Evolutionary conservation across 1,284 basidiomycete species (phyloP).

Genomic region (Puccinia novopanici): DNA sequence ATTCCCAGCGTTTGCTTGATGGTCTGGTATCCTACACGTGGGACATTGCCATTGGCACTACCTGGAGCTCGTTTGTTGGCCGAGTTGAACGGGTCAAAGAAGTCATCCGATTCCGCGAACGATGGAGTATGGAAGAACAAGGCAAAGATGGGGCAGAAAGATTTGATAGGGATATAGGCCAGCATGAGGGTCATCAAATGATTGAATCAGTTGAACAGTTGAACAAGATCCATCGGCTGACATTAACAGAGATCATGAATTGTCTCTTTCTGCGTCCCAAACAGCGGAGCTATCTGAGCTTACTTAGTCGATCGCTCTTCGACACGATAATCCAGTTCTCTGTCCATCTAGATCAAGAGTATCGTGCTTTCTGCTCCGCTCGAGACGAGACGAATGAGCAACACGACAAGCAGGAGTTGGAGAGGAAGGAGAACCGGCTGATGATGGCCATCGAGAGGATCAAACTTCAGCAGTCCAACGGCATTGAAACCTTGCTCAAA

Average conservation of each 20-base stretch:
- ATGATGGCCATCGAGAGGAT: constrained; percentile 8
- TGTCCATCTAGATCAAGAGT: constrained; percentile 5
- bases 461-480: not conserved
- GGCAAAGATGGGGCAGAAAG: not conserved
- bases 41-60: constrained; percentile 35
- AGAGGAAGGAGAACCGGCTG: not conserved
- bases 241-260: constrained; percentile 36
- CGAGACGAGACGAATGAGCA: not conserved
- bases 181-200: not conserved
- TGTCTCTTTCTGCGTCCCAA: constrained; percentile 31
- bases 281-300: constrained; percentile 16
- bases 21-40: constrained; percentile 42
- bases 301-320: constrained; percentile 29
- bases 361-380: not conserved
- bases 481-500: constrained; percentile 19
- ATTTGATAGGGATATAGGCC: not conserved
- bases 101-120: constrained; percentile 13
- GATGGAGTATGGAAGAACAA: not conserved
- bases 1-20: constrained; percentile 40
- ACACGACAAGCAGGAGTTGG: not conserved
- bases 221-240: constrained; percentile 18
- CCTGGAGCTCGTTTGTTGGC: constrained; percentile 33
- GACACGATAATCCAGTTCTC: constrained; percentile 33
- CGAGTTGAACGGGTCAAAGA: constrained; percentile 2
- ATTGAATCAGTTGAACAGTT: constrained; percentile 30